phyloP scores from a whole-genome alignment of 2,329 filamentous ascomycete genomes.

The Nigrospora sphaerica region DNA sequence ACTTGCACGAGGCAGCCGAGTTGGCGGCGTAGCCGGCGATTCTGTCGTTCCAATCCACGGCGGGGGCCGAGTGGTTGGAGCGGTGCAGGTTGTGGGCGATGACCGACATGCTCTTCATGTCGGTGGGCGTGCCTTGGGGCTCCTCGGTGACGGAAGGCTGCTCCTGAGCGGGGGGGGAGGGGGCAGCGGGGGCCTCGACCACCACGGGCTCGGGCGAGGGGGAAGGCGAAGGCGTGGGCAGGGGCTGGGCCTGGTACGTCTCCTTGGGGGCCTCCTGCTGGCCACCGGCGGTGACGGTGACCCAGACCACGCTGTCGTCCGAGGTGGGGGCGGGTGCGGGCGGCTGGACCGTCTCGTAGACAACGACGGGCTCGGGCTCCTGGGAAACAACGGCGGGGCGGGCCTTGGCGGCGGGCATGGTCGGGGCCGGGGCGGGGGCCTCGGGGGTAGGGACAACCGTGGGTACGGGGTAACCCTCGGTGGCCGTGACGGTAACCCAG shows the following conservation, averaged over 20 bases:
- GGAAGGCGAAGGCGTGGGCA: neutral
- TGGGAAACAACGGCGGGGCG: neutral
- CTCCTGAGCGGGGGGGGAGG: neutral
- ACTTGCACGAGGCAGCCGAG: conserved; percentile 62
- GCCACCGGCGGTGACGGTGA: conserved; percentile 10
- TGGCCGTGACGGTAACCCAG: conserved; percentile 27
- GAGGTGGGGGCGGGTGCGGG: neutral
- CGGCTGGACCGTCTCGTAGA: neutral
- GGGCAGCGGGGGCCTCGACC: neutral
- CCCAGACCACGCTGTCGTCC: neutral
- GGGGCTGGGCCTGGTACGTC: neutral
- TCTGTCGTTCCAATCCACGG: conserved; percentile 57
- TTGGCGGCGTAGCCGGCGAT: conserved; percentile 57
- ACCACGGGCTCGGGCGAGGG: neutral
- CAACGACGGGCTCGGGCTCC: neutral
- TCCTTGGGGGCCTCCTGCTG: neutral
- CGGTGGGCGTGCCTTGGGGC: conserved; percentile 14
- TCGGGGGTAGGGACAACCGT: conserved; percentile 6
- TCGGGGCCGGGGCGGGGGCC: conserved; percentile 6
- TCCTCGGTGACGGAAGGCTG: neutral
- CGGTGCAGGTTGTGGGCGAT: conserved; percentile 84
- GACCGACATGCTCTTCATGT: conserved; percentile 38
- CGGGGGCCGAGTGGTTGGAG: conserved; percentile 65
- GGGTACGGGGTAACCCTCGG: conserved; percentile 14
- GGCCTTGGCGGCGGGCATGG: conserved; percentile 8